Evolutionary conservation across 495 filamentous ascomycete genomes (phyloP), one percentile per base, ranked within the genome.

Genomic region (Penicillium coffeae): DNA sequence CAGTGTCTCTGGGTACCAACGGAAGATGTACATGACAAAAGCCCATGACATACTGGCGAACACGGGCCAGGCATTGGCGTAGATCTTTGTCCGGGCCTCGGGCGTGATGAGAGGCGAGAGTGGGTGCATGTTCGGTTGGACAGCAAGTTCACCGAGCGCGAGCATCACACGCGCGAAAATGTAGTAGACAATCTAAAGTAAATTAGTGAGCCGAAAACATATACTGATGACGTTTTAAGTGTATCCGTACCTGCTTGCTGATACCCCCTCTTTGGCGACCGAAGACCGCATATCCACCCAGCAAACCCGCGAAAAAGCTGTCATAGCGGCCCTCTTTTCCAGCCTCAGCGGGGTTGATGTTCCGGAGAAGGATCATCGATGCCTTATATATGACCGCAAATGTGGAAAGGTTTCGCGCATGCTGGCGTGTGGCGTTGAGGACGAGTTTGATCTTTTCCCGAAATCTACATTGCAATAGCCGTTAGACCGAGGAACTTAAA

Each of bases 271-370:
- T 84, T 51, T 86, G 86, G 38, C 87, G 80, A 37, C 92, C 93
- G 64, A 99, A 99, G 27, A 97, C 89, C 40, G 84, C 63, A 76
- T 96, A 99, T 7, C 93, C 93, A 58, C 91, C 94, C 39, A 95
- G 56, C 19, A 96, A 68, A 8, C 93, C 93, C n/a, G 93, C 87
- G 51, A 96, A 70, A 71, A 99, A 93, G 44, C 81, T 82, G 63
- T 96, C 88, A 64, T 81, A 90, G 10, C 79, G 81, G 21, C 86
- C 81, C 52, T 81, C 79, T 44, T 78, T 76, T 19, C 84, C 83
- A 35, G 79, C 78, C 21, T 73, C 78, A n/a, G 79, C 57, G 22
- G 75, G 68, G 38, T 84, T 83, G 45, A 81, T 70, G 52, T 78
- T 74, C 48, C 83, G 83, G 21, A 96, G 74, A 18, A 81, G 47